Conservation (phyloP, 345 rosid species). For the Anastatica hierochuntica region DNA sequence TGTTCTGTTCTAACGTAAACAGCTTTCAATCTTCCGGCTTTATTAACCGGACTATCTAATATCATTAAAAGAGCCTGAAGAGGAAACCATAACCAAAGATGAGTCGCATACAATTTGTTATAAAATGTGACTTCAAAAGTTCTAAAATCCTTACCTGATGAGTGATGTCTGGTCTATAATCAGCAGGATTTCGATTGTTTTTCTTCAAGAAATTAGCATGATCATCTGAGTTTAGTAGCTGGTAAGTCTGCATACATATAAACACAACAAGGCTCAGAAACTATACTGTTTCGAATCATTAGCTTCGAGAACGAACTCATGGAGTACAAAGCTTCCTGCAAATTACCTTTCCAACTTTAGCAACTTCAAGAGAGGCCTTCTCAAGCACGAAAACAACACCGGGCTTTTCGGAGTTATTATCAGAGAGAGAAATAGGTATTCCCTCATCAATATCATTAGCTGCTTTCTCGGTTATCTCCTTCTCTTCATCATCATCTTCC, state of each 20-base stretch:
- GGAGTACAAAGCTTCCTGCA: background rate
- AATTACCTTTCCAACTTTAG: constrained; percentile 89
- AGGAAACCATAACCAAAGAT: background rate
- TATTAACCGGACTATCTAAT: constrained; percentile 74
- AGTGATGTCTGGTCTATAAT: constrained; percentile 75
- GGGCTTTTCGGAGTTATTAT: constrained; percentile 23
- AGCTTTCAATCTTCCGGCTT: constrained; percentile 77
- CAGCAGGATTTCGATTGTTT: constrained; percentile 64
- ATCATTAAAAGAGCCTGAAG: constrained; percentile 68
- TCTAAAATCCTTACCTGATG: constrained; percentile 47
- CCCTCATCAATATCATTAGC: constrained; percentile 36
- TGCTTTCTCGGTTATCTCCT: constrained; percentile 27
- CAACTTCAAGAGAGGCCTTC: constrained; percentile 80
- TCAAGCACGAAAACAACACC: constrained; percentile 70
- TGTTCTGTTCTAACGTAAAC: constrained; percentile 73
- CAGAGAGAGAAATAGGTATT: constrained; percentile 37
- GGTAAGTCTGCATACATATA: constrained; percentile 67
- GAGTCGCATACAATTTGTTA: background rate
- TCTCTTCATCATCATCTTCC: constrained; percentile 12
- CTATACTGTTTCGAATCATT: background rate
- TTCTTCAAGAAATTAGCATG: constrained; percentile 69
- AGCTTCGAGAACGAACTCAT: background rate
- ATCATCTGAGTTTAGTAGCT: constrained; percentile 81
- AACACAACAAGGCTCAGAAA: constrained; percentile 1
- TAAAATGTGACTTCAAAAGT: background rate